phyloP scores from a whole-genome alignment of 2,329 filamentous ascomycete species.

The Epichloe uncinata region DNA sequence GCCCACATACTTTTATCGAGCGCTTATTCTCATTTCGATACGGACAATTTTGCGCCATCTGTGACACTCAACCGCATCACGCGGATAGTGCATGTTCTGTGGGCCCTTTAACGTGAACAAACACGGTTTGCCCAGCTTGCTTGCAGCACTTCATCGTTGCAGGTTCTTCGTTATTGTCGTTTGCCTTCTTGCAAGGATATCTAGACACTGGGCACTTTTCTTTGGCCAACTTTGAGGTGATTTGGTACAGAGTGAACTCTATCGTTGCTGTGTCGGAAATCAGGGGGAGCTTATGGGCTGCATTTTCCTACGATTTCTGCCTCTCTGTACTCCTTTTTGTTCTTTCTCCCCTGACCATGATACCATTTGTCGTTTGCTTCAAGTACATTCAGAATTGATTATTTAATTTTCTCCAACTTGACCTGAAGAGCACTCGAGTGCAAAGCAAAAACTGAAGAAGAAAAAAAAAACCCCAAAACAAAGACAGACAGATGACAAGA shows the following conservation, averaged over 20 bases:
- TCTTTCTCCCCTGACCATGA: slow-evolving; percentile 20
- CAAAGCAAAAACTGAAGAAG: slow-evolving; percentile 16
- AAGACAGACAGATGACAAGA: background rate
- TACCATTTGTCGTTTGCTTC: slow-evolving; percentile 20
- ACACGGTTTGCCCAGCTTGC: background rate
- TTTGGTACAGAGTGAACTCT: slow-evolving; percentile 17
- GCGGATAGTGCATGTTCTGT: slow-evolving; percentile 1
- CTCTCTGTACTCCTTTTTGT: slow-evolving; percentile 28
- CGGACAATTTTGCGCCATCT: background rate
- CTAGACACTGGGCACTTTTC: slow-evolving; percentile 6
- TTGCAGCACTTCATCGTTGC: slow-evolving; percentile 1
- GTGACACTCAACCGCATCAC: background rate
- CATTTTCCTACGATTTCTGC: slow-evolving; percentile 19
- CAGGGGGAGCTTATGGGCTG: slow-evolving; percentile 25
- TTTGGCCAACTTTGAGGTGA: slow-evolving; percentile 15
- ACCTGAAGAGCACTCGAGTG: slow-evolving; percentile 26
- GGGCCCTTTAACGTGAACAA: slow-evolving; percentile 4
- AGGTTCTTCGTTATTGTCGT: slow-evolving; percentile 9
- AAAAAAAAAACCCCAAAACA: slow-evolving; percentile 9
- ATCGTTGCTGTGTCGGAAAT: slow-evolving; percentile 20
- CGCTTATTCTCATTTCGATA: background rate
- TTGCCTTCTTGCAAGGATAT: slow-evolving; percentile 11
- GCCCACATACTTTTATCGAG: background rate
- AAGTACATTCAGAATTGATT: slow-evolving; percentile 43
- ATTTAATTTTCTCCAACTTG: slow-evolving; percentile 23